Evolutionary conservation across 139 green algal genomes (phyloP).

Genomic region (Chlamydomonas eustigma): DNA sequence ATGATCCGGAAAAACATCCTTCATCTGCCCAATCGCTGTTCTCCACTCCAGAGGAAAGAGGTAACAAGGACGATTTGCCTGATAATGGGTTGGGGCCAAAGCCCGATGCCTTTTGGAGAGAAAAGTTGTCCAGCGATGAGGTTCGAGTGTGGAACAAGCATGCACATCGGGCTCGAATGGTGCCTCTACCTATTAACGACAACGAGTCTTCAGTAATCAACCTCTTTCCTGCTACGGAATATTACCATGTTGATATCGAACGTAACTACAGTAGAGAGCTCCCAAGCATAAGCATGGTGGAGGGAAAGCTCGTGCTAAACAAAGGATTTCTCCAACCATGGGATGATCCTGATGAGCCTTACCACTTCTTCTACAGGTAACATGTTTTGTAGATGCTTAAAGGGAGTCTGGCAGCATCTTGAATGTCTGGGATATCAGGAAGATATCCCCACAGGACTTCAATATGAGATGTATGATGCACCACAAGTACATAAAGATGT

Average conservation of each 20-base stretch:
- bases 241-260: neutral
- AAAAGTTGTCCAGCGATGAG: too few species aligned
- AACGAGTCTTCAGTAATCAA: too few species aligned
- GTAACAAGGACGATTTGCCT: too few species aligned
- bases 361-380: conserved; percentile 18
- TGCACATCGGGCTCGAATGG: too few species aligned
- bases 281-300: neutral
- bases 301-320: neutral
- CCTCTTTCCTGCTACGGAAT: conserved; percentile 1
- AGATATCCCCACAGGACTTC: neutral
- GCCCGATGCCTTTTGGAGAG: too few species aligned
- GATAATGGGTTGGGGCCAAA: too few species aligned
- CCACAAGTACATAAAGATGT: neutral
- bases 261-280: conserved; percentile 5
- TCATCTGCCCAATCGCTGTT: too few species aligned
- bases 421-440: neutral
- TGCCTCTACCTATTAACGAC: too few species aligned
- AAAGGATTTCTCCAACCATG: conserved; percentile 3
- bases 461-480: neutral
- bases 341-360: conserved; percentile 1
- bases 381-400: neutral
- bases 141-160: too few species aligned
- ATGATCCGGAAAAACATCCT: too few species aligned
- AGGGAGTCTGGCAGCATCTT: neutral
- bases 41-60: too few species aligned